Base-by-base conservation (phyloP, 306 rosid genomes). In the Cucumis hystrix region DNA sequence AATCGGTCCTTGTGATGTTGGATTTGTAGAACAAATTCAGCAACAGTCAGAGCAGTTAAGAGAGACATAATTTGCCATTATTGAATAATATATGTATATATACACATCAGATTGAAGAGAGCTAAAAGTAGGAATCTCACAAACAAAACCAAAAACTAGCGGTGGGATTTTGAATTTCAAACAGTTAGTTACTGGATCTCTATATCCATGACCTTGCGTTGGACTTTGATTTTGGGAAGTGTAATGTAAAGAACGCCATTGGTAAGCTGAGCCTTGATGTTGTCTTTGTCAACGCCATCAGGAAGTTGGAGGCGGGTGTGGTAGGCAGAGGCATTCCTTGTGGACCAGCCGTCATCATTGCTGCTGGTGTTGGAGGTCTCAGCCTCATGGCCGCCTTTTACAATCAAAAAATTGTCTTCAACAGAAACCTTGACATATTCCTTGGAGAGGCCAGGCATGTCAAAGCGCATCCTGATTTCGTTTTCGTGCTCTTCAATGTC, bases 361-460 rank as follows among this genome's bases (percentile, higher is more conserved):
- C 15, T 85, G 74, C 85, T 86, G 40, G 41, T 59, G 77, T 80
- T 85, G 4, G 78, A 83, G 13, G 74, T 59, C 37, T 59, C 63
- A 58, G 11, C 2, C 39, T 60, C 67, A 30, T 61, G 67, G 67
- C 67, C 83, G 57, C 91, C 95, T 80, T 75, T 85, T 17, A 93
- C 85, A 14, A 88, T 87, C 63, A 93, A 91, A 17, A 89, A 80
- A 52, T 88, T 82, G 35, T 88, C 92, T 63, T 89, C 97, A 6
- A 93, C 79, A 3, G 86, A 84, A 5, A 93, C 91, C 74, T 88
- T 91, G 28, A 91, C 94, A 67, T 91, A 88, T 33, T 90, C 92
- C 76, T 90, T 93, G 12, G 91, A 84, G 1, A 93, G 87, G 25
- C 98, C 98, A 0, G 97, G 98, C 96, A 93, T 89, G 90, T 93